Evolutionary conservation across 305 asterid species (phyloP), one percentile per base, ranked within the genome.

Genomic region (Ilex paraguariensis): DNA sequence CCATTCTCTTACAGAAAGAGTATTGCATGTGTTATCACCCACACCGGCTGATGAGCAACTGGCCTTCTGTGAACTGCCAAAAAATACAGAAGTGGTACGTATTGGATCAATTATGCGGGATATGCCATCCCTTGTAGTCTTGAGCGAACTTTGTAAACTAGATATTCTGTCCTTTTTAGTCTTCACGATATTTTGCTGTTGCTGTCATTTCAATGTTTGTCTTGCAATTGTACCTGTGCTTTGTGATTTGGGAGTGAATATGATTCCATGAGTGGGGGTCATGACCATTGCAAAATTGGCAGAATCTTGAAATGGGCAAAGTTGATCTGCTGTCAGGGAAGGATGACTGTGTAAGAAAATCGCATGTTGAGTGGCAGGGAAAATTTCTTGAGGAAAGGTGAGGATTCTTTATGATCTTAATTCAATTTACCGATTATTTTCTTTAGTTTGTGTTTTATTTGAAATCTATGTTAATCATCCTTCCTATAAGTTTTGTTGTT

Each of bases 371-470:
- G 72, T 70, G 69, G 74, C 81, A 77, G 75, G 82, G 66, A 32
- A 74, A 65, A 71, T 73, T 81, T 65, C 75, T 81, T 65, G 84
- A 69, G 73, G 91, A 77, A 73, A 78, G 96, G 99, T 93, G 77
- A 74, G 68, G 30, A 40, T 55, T 36, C 45, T n/a, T 52, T 73
- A 56, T 68, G 70, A 66, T 51, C 63, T 67, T 63, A 56, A 53
- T 54, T 64, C 62, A 65, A 63, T 75, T 30, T 63, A 39, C 62
- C 58, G 54, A 54, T 56, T 52, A 17, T 59, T 58, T 45, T 45
- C 11, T 45, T n/a, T 49, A 0, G 53, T 49, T 49, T 49, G 0
- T 49, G 53, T 11, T 7, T 49, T 7, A 36, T 36, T 36, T 36
- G 42, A 36, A 36, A 36, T 36, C 9, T 36, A 36, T 36, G 42